Evolutionary conservation across 495 filamentous ascomycete species (phyloP), one percentile per base, ranked within the genome.

Genomic region (Staphylotrichum tortipilum): DNA sequence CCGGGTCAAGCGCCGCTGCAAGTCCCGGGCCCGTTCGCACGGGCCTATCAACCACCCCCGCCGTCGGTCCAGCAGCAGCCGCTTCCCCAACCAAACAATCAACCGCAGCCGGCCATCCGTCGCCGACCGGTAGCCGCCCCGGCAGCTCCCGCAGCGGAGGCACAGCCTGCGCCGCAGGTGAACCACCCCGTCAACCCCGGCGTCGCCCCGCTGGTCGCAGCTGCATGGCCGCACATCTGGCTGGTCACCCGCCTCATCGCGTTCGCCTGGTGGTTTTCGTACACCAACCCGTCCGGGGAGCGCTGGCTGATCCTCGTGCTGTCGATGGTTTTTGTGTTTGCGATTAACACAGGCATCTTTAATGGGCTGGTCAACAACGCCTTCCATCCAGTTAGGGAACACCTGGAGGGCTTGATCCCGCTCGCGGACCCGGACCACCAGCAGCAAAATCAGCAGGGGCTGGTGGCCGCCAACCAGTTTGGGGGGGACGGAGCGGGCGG

Each of bases 201-300:
- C n/a, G 57, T 70, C 10, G 71, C 68, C 2, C 64, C 70, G 11
- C 60, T 74, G 30, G 31, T 79, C 14, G 78, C 71, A 14, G 77
- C 76, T 38, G 51, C 73, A 31, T 67, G 79, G 56, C 69, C 81
- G 43, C 76, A 80, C 19, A 59, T 92, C 18, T 94, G 88, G 88
- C 74, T 92, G 15, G 67, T 92, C n/a, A 66, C 88, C 38, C 80
- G 88, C 26, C 65, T 95, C 17, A 77, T 81, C 36, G 75, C 82
- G 41, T 87, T 94, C 65, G 78, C 87, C 30, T 91, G 85, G 70
- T 80, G 89, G 64, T 85, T 91, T 52, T 85, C 84, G 15, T 78
- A 80, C 7, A 78, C 80, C n/a, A 78, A 80, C 23, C 78, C 82
- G 4, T 75, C 69, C 36, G 89, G 83, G 83, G 76, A 78, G 7